phyloP scores from a whole-genome alignment of 1,284 basidiomycete genomes.

The Singerocomus inundabilis region DNA sequence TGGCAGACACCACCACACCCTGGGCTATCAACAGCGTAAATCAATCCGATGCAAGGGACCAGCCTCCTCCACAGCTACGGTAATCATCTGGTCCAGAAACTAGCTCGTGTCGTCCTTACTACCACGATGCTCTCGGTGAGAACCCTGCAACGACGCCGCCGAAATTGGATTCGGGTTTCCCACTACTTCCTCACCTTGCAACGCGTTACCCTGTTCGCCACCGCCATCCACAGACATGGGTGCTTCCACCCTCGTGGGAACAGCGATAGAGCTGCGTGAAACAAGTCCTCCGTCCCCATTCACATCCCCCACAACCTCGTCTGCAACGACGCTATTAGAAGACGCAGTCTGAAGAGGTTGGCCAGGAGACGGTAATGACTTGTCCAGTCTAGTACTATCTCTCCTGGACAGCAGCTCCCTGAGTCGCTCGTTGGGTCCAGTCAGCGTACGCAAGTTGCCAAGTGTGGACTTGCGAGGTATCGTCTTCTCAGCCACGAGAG shows the following conservation, averaged over 20 bases:
- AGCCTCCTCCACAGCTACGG: constrained; percentile 6
- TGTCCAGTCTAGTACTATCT: constrained; percentile 29
- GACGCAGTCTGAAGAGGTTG: constrained; percentile 23
- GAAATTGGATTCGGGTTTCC: constrained; percentile 11
- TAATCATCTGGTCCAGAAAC: constrained; percentile 12
- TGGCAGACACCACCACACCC: no score
- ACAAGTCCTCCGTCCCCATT: constrained; percentile 19
- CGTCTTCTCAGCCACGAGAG: constrained; percentile 74
- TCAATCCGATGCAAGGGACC: neutral
- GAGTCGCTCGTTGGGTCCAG: constrained; percentile 34
- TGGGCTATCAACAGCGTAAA: no score
- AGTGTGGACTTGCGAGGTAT: constrained; percentile 37
- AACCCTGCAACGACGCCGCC: constrained; percentile 1
- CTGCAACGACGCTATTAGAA: constrained; percentile 12
- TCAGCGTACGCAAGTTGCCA: constrained; percentile 23
- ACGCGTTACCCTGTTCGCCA: neutral
- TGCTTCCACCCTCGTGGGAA: constrained; percentile 10
- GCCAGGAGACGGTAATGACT: constrained; percentile 29
- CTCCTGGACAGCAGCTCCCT: constrained; percentile 32
- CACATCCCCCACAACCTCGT: constrained; percentile 9
- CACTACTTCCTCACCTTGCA: constrained; percentile 7
- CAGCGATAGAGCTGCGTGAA: constrained; percentile 13
- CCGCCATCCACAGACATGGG: constrained; percentile 7
- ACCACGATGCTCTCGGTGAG: constrained; percentile 4
- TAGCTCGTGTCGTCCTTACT: constrained; percentile 19